phyloP scores from a whole-genome alignment of 2,329 filamentous ascomycete genomes.

The Chrysoporthe puriensis region DNA sequence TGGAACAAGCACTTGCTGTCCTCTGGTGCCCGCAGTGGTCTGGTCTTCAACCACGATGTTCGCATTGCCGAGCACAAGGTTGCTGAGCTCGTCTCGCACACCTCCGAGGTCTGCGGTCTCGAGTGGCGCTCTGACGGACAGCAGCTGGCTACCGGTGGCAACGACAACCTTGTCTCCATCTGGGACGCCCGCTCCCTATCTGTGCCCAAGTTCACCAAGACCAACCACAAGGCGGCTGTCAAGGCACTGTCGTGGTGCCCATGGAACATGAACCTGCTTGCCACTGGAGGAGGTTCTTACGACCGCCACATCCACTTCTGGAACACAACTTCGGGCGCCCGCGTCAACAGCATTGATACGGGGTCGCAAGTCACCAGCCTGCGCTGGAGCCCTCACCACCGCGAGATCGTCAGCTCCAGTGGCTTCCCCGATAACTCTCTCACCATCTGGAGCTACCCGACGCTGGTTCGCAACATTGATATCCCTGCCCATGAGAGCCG shows the following conservation, averaged over 20 bases:
- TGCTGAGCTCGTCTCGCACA: constrained; percentile 95
- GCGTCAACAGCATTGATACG: constrained; percentile 98
- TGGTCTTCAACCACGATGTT: constrained; percentile 98
- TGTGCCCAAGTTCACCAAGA: constrained; percentile 98
- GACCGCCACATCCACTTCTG: constrained; percentile 99
- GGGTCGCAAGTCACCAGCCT: constrained; percentile 96
- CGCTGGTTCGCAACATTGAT: constrained; percentile 94
- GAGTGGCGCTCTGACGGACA: constrained; percentile 97
- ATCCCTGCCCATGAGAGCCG: constrained; percentile 97
- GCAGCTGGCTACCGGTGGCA: constrained; percentile 95
- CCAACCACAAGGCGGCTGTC: constrained; percentile 98
- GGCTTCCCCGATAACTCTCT: constrained; percentile 99
- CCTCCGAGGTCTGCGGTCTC: constrained; percentile 94
- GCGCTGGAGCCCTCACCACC: constrained; percentile 95
- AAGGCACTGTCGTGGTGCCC: constrained; percentile 99
- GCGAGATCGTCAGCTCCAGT: constrained; percentile 95
- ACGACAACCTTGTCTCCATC: constrained; percentile 98
- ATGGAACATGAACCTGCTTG: constrained; percentile 96
- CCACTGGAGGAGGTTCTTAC: constrained; percentile 93
- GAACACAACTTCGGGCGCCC: constrained; percentile 97
- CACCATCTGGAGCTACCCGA: constrained; percentile 99
- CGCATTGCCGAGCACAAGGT: constrained; percentile 98
- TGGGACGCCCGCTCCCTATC: constrained; percentile 95
- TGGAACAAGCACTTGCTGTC: constrained; percentile 99
- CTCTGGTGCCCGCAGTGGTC: constrained; percentile 89